A percentile compares a stretch with the other conserved stretches of the same genome.
These are phyloP conservation scores for Aspergillus candidus DNA, from an alignment of 2,329 filamentous ascomycete species.

Conservation along the genomic window DNA sequence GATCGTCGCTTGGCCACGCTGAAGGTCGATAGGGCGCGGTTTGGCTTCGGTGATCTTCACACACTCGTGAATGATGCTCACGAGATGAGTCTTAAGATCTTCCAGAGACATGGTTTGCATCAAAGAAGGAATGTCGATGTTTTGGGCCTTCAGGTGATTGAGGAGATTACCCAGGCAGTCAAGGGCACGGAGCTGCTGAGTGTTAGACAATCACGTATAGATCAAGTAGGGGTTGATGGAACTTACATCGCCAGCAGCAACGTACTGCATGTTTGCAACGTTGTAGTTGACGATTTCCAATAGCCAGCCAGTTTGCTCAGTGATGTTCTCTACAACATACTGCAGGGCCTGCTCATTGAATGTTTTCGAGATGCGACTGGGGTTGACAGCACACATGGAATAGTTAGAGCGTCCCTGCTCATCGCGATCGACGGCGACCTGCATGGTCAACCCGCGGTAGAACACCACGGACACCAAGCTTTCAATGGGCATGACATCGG, in stretches of 20 bases:
- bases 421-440: slow-evolving; percentile 96
- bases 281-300: slow-evolving; percentile 98
- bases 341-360: slow-evolving; percentile 97
- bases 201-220: slow-evolving; percentile 5
- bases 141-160: slow-evolving; percentile 94
- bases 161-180: slow-evolving; percentile 69
- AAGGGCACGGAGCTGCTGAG: slow-evolving; percentile 50
- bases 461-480: slow-evolving; percentile 97
- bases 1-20: slow-evolving; percentile 95
- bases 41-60: slow-evolving; percentile 83
- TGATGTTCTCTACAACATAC: slow-evolving; percentile 92
- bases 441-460: slow-evolving; percentile 98
- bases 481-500: slow-evolving; percentile 99
- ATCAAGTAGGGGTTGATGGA: not conserved
- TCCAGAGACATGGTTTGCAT: slow-evolving; percentile 81
- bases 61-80: slow-evolving; percentile 84
- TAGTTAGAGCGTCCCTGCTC: slow-evolving; percentile 92
- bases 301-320: slow-evolving; percentile 90
- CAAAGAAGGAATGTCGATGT: slow-evolving; percentile 92
- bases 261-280: slow-evolving; percentile 65
- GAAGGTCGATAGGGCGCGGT: slow-evolving; percentile 77
- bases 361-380: slow-evolving; percentile 94
- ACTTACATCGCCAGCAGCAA: slow-evolving; percentile 58
- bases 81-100: slow-evolving; percentile 82
- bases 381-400: slow-evolving; percentile 98